Base-by-base conservation (phyloP, 2,329 filamentous ascomycete species). In the Chaetoscypha palmicola region DNA sequence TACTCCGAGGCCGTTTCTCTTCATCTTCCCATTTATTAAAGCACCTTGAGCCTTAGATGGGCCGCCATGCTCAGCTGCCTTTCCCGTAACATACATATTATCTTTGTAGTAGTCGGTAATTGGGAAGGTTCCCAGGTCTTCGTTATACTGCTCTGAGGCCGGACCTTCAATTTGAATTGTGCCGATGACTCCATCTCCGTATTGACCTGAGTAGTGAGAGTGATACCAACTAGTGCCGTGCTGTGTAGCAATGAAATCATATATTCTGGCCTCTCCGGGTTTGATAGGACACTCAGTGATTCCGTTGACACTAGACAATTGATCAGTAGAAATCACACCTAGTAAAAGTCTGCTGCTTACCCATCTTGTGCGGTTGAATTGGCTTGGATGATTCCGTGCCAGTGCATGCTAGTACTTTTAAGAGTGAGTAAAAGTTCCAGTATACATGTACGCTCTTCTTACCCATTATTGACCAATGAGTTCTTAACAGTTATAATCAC, bases 401-500 rank as follows among this genome's bases (percentile, higher is more conserved):
- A 41, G 68, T 77, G 46, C 54, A 51, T 61, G 1, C 67, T 65
- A 1, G 68, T 70, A 62, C 30, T 41, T 14, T 11, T 4, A 26
- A 16, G 10, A 9, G 14, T 17, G 10, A 3, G 12, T 11, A 23
- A 5, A 5, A n/a, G n/a, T n/a, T n/a, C n/a, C n/a, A n/a, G n/a
- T n/a, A n/a, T n/a, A n/a, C n/a, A n/a, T n/a, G n/a, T n/a, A n/a
- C n/a, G n/a, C n/a, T n/a, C n/a, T n/a, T n/a, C n/a, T n/a, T n/a
- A 41, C 39, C 59, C 63, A 19, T 68, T 75, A 11, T 87, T 73
- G 41, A 78, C 74, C 30, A 67, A 53, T 11, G 53, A 46, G 63
- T 91, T 91, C 62, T 76, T 72, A 38, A 89, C 73, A 30, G 77
- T 78, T 32, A 86, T 74, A 37, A 83, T 19, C n/a, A 43, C 14